Evolutionary conservation across 805 yeast genomes (phyloP).

Genomic region (Suhomyces sp.): DNA sequence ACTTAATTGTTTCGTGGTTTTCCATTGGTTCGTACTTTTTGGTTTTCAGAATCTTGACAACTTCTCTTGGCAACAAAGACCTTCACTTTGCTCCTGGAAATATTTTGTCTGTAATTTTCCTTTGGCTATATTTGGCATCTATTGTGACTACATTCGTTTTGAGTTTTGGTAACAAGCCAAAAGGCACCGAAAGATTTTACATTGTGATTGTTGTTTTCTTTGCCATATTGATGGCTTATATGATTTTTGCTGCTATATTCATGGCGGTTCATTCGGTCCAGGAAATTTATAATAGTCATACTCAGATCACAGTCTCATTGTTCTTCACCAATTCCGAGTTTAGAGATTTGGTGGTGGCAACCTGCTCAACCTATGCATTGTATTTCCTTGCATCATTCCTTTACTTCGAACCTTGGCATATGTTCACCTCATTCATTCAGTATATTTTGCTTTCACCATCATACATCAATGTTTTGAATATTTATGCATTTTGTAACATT

Average conservation of each 20-base stretch:
- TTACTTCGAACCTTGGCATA: slow-evolving; percentile 67
- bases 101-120: slow-evolving; percentile 48
- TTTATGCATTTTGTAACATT: slow-evolving; percentile 68
- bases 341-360: slow-evolving; percentile 54
- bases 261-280: slow-evolving; percentile 54
- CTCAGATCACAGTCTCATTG: slow-evolving; percentile 42
- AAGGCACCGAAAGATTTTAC: slow-evolving; percentile 56
- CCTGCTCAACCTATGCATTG: slow-evolving; percentile 58
- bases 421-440: slow-evolving; percentile 53
- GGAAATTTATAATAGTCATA: slow-evolving; percentile 29
- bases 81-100: slow-evolving; percentile 46
- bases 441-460: slow-evolving; percentile 51
- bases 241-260: slow-evolving; percentile 55
- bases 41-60: slow-evolving; percentile 61
- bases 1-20: slow-evolving; percentile 60
- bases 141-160: slow-evolving; percentile 58
- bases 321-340: slow-evolving; percentile 47
- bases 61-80: slow-evolving; percentile 40
- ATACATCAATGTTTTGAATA: slow-evolving; percentile 56
- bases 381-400: slow-evolving; percentile 57
- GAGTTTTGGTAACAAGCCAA: slow-evolving; percentile 64
- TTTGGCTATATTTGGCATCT: slow-evolving; percentile 56
- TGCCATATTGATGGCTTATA: slow-evolving; percentile 59
- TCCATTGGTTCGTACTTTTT: slow-evolving; percentile 60
- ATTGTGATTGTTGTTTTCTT: slow-evolving; percentile 52